phyloP scores from a whole-genome alignment of 805 yeast genomes.

The Wickerhamiella shivajii region DNA sequence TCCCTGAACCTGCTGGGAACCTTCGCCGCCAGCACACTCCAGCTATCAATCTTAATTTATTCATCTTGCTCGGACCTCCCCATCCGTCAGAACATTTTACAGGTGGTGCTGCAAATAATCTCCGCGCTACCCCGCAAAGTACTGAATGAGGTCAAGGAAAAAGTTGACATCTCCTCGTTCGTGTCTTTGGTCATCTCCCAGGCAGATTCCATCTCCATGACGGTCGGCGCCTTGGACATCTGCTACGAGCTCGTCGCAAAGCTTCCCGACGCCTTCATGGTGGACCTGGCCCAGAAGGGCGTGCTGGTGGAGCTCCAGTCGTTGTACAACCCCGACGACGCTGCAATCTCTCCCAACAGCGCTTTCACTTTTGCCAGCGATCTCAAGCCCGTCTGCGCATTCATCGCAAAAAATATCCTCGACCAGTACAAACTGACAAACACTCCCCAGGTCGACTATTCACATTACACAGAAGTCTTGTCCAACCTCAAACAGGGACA shows the following conservation, averaged over 20 bases:
- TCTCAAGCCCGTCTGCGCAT: conserved; percentile 6
- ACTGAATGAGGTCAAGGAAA: conserved; percentile 3
- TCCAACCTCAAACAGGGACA: conserved; percentile 6
- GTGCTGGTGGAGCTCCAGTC: conserved; percentile 9
- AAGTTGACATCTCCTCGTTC: conserved; percentile 10
- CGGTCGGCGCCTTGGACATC: conserved; percentile 14
- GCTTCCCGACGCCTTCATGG: conserved; percentile 3
- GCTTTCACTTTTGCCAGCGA: conserved; percentile 5
- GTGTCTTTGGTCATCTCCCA: conserved; percentile 13
- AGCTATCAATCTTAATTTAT: conserved; percentile 12
- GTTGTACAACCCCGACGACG: background rate
- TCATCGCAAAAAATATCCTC: background rate
- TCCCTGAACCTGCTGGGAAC: conserved; percentile 1
- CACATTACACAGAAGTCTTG: conserved; percentile 11
- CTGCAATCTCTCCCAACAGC: background rate
- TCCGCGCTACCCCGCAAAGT: conserved; percentile 6
- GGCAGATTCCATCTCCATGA: conserved; percentile 9
- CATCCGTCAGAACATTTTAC: conserved; percentile 13
- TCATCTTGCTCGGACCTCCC: conserved; percentile 11
- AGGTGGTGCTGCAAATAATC: conserved; percentile 16
- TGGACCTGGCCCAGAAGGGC: conserved; percentile 8
- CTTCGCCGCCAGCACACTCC: conserved; percentile 7
- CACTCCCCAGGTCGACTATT: background rate
- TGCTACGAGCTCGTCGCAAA: conserved; percentile 12
- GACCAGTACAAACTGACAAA: background rate